A percentile compares a stretch with the other conserved stretches of the same genome.
Evolutionary conservation across 805 yeast genomes (phyloP).

Genomic region (Candida lessepsii): DNA sequence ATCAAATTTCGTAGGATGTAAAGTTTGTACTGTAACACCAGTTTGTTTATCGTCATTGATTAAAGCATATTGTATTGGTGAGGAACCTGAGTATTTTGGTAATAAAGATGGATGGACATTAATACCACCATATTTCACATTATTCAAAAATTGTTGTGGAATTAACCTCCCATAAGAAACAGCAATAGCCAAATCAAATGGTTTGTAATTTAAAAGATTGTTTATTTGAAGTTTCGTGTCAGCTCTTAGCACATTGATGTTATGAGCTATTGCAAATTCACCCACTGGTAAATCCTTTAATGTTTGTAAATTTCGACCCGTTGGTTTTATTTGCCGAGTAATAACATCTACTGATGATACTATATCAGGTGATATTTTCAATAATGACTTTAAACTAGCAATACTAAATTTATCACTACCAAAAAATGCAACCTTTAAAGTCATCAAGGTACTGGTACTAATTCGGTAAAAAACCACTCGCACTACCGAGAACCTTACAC

Average conservation of each 20-base stretch:
- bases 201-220: slow-evolving; percentile 16
- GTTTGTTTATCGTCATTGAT: slow-evolving; percentile 60
- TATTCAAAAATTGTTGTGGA: slow-evolving; percentile 55
- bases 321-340: slow-evolving; percentile 59
- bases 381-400: slow-evolving; percentile 38
- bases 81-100: slow-evolving; percentile 82
- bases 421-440: slow-evolving; percentile 50
- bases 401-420: slow-evolving; percentile 77
- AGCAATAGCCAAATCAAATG: slow-evolving; percentile 73
- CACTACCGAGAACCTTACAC: too few species aligned
- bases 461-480: too few species aligned
- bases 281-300: slow-evolving; percentile 56
- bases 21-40: slow-evolving; percentile 86
- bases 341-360: slow-evolving; percentile 52
- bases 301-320: slow-evolving; percentile 52
- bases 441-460: background rate
- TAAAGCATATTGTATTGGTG: slow-evolving; percentile 83
- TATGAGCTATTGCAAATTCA: slow-evolving; percentile 30
- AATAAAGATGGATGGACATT: slow-evolving; percentile 92
- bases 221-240: slow-evolving; percentile 46
- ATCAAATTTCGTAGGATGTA: slow-evolving; percentile 87
- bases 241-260: slow-evolving; percentile 47
- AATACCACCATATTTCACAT: slow-evolving; percentile 62
- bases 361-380: background rate
- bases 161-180: slow-evolving; percentile 87